Evolutionary conservation across 371 early-diverging fungal genomes (phyloP), one percentile per base, ranked within the genome.

Genomic region (Circinella minor): DNA sequence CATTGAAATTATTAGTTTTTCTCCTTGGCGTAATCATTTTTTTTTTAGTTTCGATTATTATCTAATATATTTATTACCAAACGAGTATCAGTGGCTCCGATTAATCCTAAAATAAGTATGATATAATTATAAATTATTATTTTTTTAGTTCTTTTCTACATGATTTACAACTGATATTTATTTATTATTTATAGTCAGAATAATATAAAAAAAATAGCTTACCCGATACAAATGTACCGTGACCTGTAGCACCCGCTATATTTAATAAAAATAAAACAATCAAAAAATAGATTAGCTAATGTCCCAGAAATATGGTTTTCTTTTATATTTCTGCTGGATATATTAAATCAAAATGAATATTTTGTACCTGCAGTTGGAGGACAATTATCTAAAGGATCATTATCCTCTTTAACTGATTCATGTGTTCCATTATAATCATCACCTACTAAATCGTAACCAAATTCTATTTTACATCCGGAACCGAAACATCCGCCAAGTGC

Each of bases 361-460:
- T 36, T 39, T 37, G 57, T 75, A 77, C 77, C 74, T 61, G 74
- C 69, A 70, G 68, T 67, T 4, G 51, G 17, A 27, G 77, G 65
- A 66, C 82, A 82, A 36, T 70, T 69, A 63, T 79, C 82, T 4
- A 77, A 65, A n/a, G 82, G 82, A 48, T 79, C 75, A 60, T 68
- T 18, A 15, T 71, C 73, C 47, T 72, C 70, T 48, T 61, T 59
- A 27, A 76, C 74, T 1, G 77, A 70, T 17, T 49, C 60, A 2
- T 39, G 46, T 0, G 63, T 59, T 15, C 83, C 83, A 67, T 78
- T 61, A 51, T 76, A 84, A n/a, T 63, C 71, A 51, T 87, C 86
- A 18, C 89, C 87, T 18, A 87, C 88, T 36, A 91, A 75, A 74
- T 93, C 92, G 67, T 86, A 84, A 18, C 93, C 93, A 55, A 81